Conservation (phyloP, 805 yeast species). For the Nakazawaea peltata region DNA sequence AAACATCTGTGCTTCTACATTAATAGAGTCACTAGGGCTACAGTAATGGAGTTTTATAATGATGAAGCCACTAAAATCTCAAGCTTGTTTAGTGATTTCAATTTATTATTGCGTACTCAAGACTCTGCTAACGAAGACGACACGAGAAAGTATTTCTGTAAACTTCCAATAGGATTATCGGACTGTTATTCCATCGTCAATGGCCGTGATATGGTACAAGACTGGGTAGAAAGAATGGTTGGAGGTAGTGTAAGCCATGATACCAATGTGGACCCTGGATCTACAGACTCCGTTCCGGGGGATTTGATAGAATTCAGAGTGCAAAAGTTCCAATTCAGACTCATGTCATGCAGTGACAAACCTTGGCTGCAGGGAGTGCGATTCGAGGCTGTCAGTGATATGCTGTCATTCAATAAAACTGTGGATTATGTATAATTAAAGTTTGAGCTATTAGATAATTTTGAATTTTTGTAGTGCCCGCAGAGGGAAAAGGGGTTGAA, state of each 20-base stretch:
- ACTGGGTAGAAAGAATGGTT: slow-evolving; percentile 19
- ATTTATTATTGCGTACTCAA: too few species aligned
- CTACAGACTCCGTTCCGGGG: too few species aligned
- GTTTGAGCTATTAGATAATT: neutral
- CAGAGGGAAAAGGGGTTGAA: too few species aligned
- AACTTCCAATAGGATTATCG: too few species aligned
- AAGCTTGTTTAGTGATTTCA: too few species aligned
- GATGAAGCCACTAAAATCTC: too few species aligned
- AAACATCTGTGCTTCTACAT: slow-evolving; percentile 13
- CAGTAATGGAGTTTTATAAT: neutral
- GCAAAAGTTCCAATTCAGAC: slow-evolving; percentile 34
- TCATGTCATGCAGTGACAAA: neutral
- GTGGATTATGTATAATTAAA: slow-evolving; percentile 1
- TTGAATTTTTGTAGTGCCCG: too few species aligned
- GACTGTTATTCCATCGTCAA: slow-evolving; percentile 18
- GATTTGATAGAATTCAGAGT: slow-evolving; percentile 36
- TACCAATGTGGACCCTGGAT: neutral
- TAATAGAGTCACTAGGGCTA: neutral
- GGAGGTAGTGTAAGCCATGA: neutral
- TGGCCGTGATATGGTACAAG: slow-evolving; percentile 18
- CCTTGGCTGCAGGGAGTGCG: neutral
- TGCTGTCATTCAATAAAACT: neutral
- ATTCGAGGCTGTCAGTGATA: slow-evolving; percentile 4
- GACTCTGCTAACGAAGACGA: too few species aligned
- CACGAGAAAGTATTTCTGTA: too few species aligned